Evolutionary conservation across 2,329 filamentous ascomycete species (phyloP), one percentile per base, ranked within the genome.

Genomic region (Colletotrichum brevisporum): DNA sequence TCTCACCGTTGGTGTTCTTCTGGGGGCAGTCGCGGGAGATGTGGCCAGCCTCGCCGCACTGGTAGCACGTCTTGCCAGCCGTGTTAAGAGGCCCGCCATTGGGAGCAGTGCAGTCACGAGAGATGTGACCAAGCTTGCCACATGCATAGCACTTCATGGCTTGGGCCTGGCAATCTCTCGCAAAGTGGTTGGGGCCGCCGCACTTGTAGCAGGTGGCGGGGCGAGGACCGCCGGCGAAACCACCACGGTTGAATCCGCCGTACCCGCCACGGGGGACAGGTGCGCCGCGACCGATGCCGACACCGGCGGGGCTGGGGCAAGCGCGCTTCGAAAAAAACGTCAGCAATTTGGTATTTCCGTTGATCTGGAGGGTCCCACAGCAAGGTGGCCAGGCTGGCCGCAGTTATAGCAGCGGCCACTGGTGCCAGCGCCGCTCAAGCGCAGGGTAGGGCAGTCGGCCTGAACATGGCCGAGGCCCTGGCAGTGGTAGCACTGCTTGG

Each of bases 401-500:
- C 96, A 99, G 84, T 94, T 96, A 85, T 99, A 99, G 91, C 96
- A 99, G 76, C 94, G 94, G 73, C 94, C 94, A 80, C 92, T 91
- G 70, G 91, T 91, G 72, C 91, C 89, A 75, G 91, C 92, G 74
- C 92, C 95, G 82, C 91, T 97, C 81, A 99, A 84, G 75, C 96
- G 94, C 73, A 99, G 90, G 71, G 96, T 98, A 77, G 96, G 96
- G 89, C 96, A 99, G 83, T 99, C 96, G 75, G 96, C 96, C 87
- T 99, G 96, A 77, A 99, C 96, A 81, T 99, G 96, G 74, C 96
- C 96, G 71, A 98, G 90, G 69, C 96, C 96, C 87, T 98, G 96
- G 88, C 96, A 99, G 86, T 98, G 96, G 83, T 99, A 99, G 90
- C 96, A 99, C 88, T 99, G 96, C 91, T 99, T 99, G 61, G 94